Conservation (phyloP, 2,329 filamentous ascomycete species). For the Aspergillus jensenii region DNA sequence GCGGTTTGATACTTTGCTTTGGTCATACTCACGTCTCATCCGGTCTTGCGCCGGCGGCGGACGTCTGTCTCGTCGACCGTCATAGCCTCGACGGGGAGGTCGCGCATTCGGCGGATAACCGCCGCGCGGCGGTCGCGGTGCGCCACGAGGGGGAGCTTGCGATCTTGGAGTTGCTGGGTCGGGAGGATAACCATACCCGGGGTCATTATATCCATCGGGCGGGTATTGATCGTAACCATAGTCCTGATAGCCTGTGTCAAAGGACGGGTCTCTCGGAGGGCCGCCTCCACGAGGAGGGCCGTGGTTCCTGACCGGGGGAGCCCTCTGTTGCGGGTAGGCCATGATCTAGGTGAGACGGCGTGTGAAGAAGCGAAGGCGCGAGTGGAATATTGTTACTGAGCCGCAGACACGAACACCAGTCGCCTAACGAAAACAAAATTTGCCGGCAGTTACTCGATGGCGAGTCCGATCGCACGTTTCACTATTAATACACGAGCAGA, state of each 20-base stretch:
- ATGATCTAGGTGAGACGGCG: slow-evolving; percentile 21
- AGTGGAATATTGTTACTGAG: neutral
- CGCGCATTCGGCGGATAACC: slow-evolving; percentile 28
- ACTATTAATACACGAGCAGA: neutral
- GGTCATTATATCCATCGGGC: slow-evolving; percentile 26
- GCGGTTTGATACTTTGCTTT: neutral
- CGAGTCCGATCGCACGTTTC: neutral
- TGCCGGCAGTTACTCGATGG: neutral
- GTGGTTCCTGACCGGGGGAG: slow-evolving; percentile 35
- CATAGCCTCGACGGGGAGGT: slow-evolving; percentile 25
- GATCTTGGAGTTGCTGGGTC: slow-evolving; percentile 27
- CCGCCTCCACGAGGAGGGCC: slow-evolving; percentile 24
- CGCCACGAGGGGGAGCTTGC: slow-evolving; percentile 26
- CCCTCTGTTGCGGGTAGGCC: slow-evolving; percentile 36
- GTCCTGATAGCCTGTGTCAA: slow-evolving; percentile 26
- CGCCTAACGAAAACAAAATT: neutral
- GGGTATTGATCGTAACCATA: slow-evolving; percentile 27
- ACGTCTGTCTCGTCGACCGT: slow-evolving; percentile 26
- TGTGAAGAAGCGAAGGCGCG: neutral
- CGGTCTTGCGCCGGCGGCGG: slow-evolving; percentile 32
- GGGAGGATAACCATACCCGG: slow-evolving; percentile 27
- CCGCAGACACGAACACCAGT: neutral
- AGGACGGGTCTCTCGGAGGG: slow-evolving; percentile 26
- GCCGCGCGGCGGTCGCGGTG: slow-evolving; percentile 33
- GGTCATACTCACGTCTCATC: slow-evolving; percentile 33